Conservation (phyloP, 176 grass and related monocot species). For the Juncus effusus region DNA sequence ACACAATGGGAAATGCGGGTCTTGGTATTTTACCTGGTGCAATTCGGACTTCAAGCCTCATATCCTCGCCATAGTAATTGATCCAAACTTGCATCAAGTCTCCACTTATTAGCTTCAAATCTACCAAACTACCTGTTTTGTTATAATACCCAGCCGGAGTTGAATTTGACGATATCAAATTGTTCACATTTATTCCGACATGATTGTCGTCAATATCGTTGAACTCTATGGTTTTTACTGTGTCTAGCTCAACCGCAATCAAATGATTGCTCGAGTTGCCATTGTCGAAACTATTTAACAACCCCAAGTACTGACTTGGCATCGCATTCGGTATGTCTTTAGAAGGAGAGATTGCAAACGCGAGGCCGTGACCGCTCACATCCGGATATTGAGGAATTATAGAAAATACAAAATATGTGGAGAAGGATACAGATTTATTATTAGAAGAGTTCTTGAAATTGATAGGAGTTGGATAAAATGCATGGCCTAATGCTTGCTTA, state of each 20-base stretch:
- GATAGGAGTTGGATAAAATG: constrained; percentile 39
- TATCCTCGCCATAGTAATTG: constrained; percentile 41
- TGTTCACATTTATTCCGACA: constrained; percentile 55
- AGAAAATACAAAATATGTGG: constrained; percentile 55
- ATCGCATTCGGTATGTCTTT: constrained; percentile 11
- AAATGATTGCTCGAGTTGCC: constrained; percentile 14
- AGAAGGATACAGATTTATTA: constrained; percentile 46
- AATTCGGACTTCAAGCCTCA: constrained; percentile 42
- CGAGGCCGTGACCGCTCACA: constrained; percentile 51
- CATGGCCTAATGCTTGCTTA: constrained; percentile 39
- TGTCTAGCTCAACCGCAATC: constrained; percentile 70
- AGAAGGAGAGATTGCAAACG: constrained; percentile 48
- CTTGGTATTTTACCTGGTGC: constrained; percentile 15
- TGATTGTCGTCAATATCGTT: constrained; percentile 44
- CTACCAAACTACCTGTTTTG: too few relatives aligned
- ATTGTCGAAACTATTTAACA: constrained; percentile 40
- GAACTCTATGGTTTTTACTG: constrained; percentile 38
- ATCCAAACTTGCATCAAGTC: constrained; percentile 45
- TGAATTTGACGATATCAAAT: constrained; percentile 15
- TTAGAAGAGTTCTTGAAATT: constrained; percentile 32
- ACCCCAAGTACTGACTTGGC: constrained; percentile 39
- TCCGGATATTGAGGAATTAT: constrained; percentile 39
- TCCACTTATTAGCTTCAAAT: constrained; percentile 23
- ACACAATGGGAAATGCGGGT: constrained; percentile 35
- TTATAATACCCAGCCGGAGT: not conserved